These are phyloP conservation scores for Yamadazyma buinensis DNA, from an alignment of 1,139 yeast species.

Conservation along the genomic window DNA sequence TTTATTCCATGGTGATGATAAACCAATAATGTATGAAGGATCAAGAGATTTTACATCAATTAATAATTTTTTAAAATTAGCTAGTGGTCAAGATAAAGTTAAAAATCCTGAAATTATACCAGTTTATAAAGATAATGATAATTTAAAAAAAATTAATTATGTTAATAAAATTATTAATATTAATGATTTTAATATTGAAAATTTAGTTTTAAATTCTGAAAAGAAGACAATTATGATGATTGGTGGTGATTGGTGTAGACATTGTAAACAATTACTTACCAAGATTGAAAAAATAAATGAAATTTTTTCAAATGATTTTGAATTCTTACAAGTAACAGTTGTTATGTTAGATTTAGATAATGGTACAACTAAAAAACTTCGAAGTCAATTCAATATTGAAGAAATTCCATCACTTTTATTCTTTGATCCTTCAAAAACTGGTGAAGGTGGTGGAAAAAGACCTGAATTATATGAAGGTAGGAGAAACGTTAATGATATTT, in stretches of 20 bases:
- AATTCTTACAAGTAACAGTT: constrained; percentile 54
- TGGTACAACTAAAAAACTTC: constrained; percentile 28
- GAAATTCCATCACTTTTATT: constrained; percentile 54
- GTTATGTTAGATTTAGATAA: constrained; percentile 65
- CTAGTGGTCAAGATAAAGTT: constrained; percentile 19
- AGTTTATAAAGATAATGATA: constrained; percentile 2
- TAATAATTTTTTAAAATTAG: constrained; percentile 43
- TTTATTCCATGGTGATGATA: constrained; percentile 49
- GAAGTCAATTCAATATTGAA: constrained; percentile 39
- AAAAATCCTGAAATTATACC: constrained; percentile 14
- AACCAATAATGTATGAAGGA: constrained; percentile 49
- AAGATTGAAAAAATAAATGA: constrained; percentile 55
- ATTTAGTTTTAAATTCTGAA: constrained; percentile 49
- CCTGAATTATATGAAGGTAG: constrained; percentile 41
- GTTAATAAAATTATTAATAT: constrained; percentile 15
- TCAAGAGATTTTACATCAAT: constrained; percentile 43
- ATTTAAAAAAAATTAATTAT: background rate
- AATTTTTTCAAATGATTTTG: constrained; percentile 41
- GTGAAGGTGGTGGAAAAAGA: constrained; percentile 34
- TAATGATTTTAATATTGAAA: constrained; percentile 48
- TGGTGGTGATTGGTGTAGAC: constrained; percentile 79
- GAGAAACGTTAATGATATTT: constrained; percentile 40
- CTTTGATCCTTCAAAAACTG: constrained; percentile 28
- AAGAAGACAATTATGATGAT: constrained; percentile 67
- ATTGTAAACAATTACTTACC: constrained; percentile 66